Conservation (phyloP, 768 basidiomycete genomes). For the Termitomyces sp. region DNA sequence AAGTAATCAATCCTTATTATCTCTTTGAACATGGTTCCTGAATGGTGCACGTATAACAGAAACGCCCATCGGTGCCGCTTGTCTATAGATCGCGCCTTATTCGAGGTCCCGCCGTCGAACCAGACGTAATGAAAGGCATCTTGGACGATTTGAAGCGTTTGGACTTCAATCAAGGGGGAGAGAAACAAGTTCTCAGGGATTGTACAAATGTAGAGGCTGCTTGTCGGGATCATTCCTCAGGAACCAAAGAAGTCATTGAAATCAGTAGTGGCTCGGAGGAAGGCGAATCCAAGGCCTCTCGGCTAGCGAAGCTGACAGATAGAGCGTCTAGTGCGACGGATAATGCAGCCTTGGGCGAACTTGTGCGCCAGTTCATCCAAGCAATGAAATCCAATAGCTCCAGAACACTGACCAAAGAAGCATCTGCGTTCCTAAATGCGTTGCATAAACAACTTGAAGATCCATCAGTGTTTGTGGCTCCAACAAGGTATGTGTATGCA, state of each 20-base stretch:
- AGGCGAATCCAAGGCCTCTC: conserved; percentile 44
- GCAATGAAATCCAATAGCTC: conserved; percentile 63
- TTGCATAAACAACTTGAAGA: conserved; percentile 67
- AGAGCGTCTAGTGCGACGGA: conserved; percentile 41
- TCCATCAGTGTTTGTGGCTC: conserved; percentile 53
- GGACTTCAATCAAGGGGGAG: conserved; percentile 33
- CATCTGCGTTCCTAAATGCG: conserved; percentile 62
- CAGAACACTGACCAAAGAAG: conserved; percentile 62
- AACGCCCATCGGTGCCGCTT: conserved; percentile 8
- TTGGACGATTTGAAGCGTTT: conserved; percentile 57
- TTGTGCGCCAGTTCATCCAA: conserved; percentile 56
- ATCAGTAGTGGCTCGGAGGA: conserved; percentile 38
- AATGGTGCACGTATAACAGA: conserved; percentile 5
- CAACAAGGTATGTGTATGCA: conserved; percentile 41
- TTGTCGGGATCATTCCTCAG: conserved; percentile 17
- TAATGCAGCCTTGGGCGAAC: conserved; percentile 45
- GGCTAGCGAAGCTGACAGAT: conserved; percentile 41
- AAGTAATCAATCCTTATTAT: conserved; percentile 15
- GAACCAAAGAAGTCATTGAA: conserved; percentile 33
- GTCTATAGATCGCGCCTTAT: conserved; percentile 30
- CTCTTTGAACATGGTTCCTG: no score
- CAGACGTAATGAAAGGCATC: conserved; percentile 47
- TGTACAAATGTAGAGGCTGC: conserved; percentile 40
- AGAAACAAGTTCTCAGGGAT: conserved; percentile 44
- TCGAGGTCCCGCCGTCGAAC: conserved; percentile 24